phyloP scores from a whole-genome alignment of 73 alveolate genomes.

The Paramecium sexaurelia region DNA sequence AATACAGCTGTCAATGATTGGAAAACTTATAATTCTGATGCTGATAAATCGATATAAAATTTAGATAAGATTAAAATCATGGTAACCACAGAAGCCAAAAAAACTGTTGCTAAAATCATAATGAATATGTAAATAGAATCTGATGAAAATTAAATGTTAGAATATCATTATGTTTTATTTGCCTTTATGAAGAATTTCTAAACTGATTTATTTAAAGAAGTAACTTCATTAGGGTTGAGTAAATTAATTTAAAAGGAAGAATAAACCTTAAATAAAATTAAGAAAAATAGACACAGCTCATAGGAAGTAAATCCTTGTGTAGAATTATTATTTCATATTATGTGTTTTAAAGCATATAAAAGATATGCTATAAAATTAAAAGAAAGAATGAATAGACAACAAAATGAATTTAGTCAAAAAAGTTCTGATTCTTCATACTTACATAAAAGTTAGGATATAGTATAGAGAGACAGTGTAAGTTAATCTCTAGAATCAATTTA shows the following conservation, averaged over 20 bases:
- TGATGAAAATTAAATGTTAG: slow-evolving; percentile 50
- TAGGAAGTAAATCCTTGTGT: slow-evolving; percentile 44
- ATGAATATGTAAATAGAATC: slow-evolving; percentile 55
- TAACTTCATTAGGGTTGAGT: neutral
- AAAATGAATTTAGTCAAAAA: slow-evolving; percentile 11
- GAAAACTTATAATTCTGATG: slow-evolving; percentile 41
- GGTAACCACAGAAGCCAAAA: slow-evolving; percentile 37
- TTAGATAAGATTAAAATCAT: neutral
- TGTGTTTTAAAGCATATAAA: slow-evolving; percentile 48
- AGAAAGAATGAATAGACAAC: neutral
- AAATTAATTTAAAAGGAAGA: slow-evolving; percentile 13
- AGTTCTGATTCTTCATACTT: slow-evolving; percentile 22
- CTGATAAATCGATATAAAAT: neutral
- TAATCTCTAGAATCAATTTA: neutral
- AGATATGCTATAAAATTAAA: slow-evolving; percentile 52
- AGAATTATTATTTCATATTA: slow-evolving; percentile 20
- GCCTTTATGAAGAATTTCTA: slow-evolving; percentile 57
- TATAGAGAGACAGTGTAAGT: neutral
- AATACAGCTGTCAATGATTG: slow-evolving; percentile 6
- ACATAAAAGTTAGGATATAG: neutral
- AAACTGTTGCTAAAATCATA: neutral
- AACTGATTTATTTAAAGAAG: neutral
- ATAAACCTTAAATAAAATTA: neutral
- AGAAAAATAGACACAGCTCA: neutral
- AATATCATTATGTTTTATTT: slow-evolving; percentile 69